Evolutionary conservation across 352 stramenopile species (phyloP).

Genomic region (Phytophthora sansomeana): DNA sequence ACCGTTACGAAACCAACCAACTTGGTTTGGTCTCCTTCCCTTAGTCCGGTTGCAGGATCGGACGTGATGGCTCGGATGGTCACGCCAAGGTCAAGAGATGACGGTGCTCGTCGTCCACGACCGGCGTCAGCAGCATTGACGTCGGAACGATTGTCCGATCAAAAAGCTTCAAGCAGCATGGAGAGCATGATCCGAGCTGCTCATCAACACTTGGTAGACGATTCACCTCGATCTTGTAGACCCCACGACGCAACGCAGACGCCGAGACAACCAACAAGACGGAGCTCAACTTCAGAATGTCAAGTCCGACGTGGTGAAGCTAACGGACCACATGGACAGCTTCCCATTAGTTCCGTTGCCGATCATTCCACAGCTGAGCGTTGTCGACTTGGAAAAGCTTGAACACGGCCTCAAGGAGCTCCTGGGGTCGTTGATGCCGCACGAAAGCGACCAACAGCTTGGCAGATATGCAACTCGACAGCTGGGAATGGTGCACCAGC

Average conservation of each 20-base stretch:
- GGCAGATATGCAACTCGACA: conserved; percentile 68
- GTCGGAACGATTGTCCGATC: conserved; percentile 7
- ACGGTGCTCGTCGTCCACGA: too few species aligned
- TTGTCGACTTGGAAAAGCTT: conserved; percentile 55
- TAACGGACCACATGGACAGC: conserved; percentile 67
- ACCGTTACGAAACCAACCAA: conserved; percentile 20
- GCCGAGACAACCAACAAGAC: conserved; percentile 18
- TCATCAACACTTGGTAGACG: conserved; percentile 30
- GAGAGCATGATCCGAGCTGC: conserved; percentile 46
- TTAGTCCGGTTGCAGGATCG: too few species aligned
- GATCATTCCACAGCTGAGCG: conserved; percentile 56
- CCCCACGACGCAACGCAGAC: neutral
- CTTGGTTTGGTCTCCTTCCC: neutral
- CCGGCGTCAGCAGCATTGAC: conserved; percentile 19
- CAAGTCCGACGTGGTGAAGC: conserved; percentile 17
- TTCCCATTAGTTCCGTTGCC: conserved; percentile 70
- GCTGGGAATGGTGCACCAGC: conserved; percentile 56
- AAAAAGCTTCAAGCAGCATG: conserved; percentile 2
- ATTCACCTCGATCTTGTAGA: conserved; percentile 1
- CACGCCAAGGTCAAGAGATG: too few species aligned
- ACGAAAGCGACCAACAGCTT: conserved; percentile 55
- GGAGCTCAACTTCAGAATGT: neutral
- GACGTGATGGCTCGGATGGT: too few species aligned
- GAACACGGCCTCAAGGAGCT: conserved; percentile 48
- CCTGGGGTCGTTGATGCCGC: conserved; percentile 40